Base-by-base conservation (phyloP, 345 rosid species). In the Pelargonium nanum region DNA sequence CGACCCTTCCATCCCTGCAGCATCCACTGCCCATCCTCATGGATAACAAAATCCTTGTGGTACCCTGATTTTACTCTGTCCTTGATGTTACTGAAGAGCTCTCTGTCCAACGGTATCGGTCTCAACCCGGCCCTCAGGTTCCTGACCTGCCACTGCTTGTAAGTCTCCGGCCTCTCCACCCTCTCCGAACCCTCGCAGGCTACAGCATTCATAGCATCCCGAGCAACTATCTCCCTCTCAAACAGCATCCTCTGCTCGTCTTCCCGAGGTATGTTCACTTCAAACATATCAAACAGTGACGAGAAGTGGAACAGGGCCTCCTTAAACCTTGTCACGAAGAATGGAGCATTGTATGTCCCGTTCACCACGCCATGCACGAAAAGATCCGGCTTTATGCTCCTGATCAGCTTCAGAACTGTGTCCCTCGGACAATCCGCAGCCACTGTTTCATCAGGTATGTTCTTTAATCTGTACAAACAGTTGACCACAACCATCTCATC, bases 131-230 rank as follows among this genome's bases (percentile, higher is more conserved):
- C 75, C 50, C 72, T 67, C 65, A 13, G 30, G 45, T 17, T 63
- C 25, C 75, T 69, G 21, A 67, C 67, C 61, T 75, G 70, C 78
- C 78, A 75, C 24, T 67, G 78, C 70, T 64, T 75, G 61, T 75
- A 75, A 44, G 68, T 57, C 70, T 67, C 68, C n/a, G n/a, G n/a
- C n/a, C n/a, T n/a, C n/a, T n/a, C n/a, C n/a, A n/a, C n/a, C n/a
- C n/a, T n/a, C n/a, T 70, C 75, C 5, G 62, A 28, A 6, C 75
- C 78, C 65, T 75, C 75, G 57, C 72, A 67, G 2, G 75, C 75
- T 32, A 75, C 60, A n/a, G 61, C 78, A 23, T 75, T 71, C 70
- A 75, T 67, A 5, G 56, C 68, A 55, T 70, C 75, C 58, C 69
- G 55, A 13, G 75, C 75, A n/a, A 8, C 26, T 56, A 70, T 56